Evolutionary conservation across 2,329 filamentous ascomycete species (phyloP), one percentile per base, ranked within the genome.

Genomic region (Lasiodiplodia citricola): DNA sequence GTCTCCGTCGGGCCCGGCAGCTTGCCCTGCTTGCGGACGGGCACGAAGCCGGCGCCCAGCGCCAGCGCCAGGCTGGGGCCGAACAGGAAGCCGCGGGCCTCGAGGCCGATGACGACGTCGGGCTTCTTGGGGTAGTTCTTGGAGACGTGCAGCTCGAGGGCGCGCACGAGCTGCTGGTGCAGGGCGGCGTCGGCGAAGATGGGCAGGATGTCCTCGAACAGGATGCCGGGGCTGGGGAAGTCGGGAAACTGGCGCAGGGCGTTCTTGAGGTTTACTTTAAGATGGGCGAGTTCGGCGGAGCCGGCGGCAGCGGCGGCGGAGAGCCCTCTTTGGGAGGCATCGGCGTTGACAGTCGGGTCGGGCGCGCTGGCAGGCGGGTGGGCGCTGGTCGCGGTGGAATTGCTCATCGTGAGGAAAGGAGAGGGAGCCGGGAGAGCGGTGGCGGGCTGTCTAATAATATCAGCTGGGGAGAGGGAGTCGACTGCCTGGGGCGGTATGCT

Each of bases 201-300:
- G 70, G 96, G 96, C 81, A 99, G 91, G 83, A 99, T 98, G 80
- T 99, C 96, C 84, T 97, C 93, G 83, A 99, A 99, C 76, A 97
- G 87, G 78, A 99, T 95, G 80, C 96, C 95, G 56, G 92, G 90
- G 73, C 91, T 90, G 70, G 95, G 95, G 84, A 97, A 98, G 86
- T 98, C 93, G 77, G 90, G 89, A 84, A 93, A 97, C 80, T 94
- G 90, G 81, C 92, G 92, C 74, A 98, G 88, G 70, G 91, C 88
- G 74, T 83, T 82, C 78, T 90, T 86, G 86, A 94, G 87, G 82
- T 80, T 91, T 83, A 87, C 83, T 81, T 87, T 87, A 87, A 90
- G 87, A 87, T 81, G 79, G 83, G 85, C 75, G 83, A 87, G 84
- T 87, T 89, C 85, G 80, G 80, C 69, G 80, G 80, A 69, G 80